Conservation (phyloP, 768 basidiomycete species). For the Panaeolus cyanescens region DNA sequence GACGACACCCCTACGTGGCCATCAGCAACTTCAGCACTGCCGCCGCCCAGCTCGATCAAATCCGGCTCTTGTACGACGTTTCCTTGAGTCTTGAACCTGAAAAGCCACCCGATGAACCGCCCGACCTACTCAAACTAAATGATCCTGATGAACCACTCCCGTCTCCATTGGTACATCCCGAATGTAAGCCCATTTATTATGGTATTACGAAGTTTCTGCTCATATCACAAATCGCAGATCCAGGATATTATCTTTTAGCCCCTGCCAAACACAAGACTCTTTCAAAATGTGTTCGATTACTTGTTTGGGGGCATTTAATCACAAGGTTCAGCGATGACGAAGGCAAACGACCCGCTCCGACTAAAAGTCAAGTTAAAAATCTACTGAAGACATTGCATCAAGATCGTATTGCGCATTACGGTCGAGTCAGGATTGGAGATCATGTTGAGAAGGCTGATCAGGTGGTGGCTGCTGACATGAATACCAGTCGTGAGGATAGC, state of each 20-base stretch:
- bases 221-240: too few species aligned
- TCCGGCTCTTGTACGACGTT: constrained; percentile 27
- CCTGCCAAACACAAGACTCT: too few species aligned
- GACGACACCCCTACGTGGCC: constrained; percentile 30
- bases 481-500: background rate
- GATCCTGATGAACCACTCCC: background rate
- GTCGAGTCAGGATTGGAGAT: background rate
- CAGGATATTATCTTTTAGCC: background rate
- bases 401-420: background rate
- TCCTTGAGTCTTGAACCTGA: constrained; percentile 16
- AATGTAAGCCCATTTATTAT: background rate
- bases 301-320: too few species aligned
- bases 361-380: background rate
- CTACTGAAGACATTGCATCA: background rate
- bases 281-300: too few species aligned
- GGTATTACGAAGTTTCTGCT: background rate
- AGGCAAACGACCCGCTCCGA: background rate
- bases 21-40: constrained; percentile 28
- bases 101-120: too few species aligned
- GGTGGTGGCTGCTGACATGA: background rate
- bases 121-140: too few species aligned
- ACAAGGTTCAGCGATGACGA: too few species aligned
- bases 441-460: background rate
- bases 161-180: background rate
- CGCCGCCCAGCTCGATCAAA: constrained; percentile 31